A percentile compares a stretch with the other conserved stretches of the same genome.
Evolutionary conservation across 139 green algal genomes (phyloP).

Genomic region (Picochlorum costavermella): DNA sequence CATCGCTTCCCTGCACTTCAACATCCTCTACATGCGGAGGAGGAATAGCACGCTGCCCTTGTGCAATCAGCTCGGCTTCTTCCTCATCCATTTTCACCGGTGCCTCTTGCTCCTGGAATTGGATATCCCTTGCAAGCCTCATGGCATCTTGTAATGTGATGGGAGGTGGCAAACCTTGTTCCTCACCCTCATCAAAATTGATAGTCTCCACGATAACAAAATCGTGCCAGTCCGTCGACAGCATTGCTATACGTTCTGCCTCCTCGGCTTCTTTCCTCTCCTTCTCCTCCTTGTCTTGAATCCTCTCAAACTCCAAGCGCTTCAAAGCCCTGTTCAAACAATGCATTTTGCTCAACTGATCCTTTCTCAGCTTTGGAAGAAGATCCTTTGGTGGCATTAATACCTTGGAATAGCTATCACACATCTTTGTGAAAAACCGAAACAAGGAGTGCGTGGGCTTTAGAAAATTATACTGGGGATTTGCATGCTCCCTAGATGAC

Average conservation of each 20-base stretch:
- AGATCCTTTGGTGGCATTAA: constrained; percentile 83
- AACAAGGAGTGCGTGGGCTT: constrained; percentile 93
- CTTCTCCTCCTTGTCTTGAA: constrained; percentile 57
- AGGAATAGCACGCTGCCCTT: constrained; percentile 9
- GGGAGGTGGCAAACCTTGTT: constrained; percentile 78
- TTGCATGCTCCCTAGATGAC: constrained; percentile 60
- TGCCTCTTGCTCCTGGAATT: constrained; percentile 13
- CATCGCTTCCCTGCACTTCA: constrained; percentile 44
- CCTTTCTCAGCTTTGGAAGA: constrained; percentile 47
- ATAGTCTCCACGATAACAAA: constrained; percentile 97
- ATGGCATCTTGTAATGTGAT: constrained; percentile 73
- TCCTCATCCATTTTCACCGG: constrained; percentile 75
- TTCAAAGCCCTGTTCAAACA: constrained; percentile 68
- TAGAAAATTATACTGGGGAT: constrained; percentile 70
- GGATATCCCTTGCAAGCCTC: constrained; percentile 8
- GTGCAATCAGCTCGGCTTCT: constrained; percentile 68
- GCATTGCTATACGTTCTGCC: constrained; percentile 80
- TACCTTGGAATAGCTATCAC: constrained; percentile 86
- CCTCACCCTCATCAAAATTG: constrained; percentile 87
- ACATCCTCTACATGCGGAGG: constrained; percentile 10
- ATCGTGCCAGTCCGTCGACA: constrained; percentile 92
- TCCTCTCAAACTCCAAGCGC: constrained; percentile 86
- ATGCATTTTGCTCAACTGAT: constrained; percentile 56
- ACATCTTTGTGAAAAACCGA: constrained; percentile 85
- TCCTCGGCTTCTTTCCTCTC: constrained; percentile 65